Conservation (phyloP, 495 filamentous ascomycete species). For the Bathelium albidoporum region DNA sequence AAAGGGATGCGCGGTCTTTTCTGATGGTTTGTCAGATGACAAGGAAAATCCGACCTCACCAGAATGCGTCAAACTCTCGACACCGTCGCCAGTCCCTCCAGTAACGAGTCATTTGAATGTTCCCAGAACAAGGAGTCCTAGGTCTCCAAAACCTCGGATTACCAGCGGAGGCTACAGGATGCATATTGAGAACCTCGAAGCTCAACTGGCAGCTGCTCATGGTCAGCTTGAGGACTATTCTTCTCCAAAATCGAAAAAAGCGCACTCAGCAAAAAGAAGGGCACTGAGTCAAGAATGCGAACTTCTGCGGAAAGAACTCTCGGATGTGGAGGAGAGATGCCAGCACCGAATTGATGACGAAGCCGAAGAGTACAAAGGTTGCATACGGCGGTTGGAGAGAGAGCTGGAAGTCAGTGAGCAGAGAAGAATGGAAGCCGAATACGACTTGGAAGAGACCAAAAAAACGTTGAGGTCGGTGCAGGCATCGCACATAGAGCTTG, state of each 20-base stretch:
- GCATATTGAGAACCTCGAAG: slow-evolving; percentile 23
- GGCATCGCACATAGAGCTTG: slow-evolving; percentile 18
- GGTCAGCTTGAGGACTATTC: slow-evolving; percentile 10
- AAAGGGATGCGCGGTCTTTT: not conserved
- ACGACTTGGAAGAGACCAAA: slow-evolving; percentile 2
- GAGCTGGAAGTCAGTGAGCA: slow-evolving; percentile 8
- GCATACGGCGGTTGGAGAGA: slow-evolving; percentile 14
- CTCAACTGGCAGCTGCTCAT: slow-evolving; percentile 14
- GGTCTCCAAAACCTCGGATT: not conserved
- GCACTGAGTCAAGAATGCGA: slow-evolving; percentile 8
- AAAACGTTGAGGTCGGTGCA: slow-evolving; percentile 14
- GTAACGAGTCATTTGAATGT: not conserved
- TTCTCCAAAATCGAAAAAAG: slow-evolving; percentile 9
- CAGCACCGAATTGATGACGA: slow-evolving; percentile 19
- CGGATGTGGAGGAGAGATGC: slow-evolving; percentile 18
- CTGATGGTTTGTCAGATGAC: not conserved
- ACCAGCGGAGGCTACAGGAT: slow-evolving; percentile 4
- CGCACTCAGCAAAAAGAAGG: slow-evolving; percentile 14
- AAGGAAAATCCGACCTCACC: not conserved
- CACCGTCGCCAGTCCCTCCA: not conserved
- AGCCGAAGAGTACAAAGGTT: slow-evolving; percentile 12
- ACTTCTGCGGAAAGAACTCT: slow-evolving; percentile 13
- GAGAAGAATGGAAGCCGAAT: slow-evolving; percentile 1
- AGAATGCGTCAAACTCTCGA: not conserved
- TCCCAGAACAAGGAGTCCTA: not conserved